Base-by-base conservation (phyloP, 768 basidiomycete species). In the Dacryopinax primogenitus region DNA sequence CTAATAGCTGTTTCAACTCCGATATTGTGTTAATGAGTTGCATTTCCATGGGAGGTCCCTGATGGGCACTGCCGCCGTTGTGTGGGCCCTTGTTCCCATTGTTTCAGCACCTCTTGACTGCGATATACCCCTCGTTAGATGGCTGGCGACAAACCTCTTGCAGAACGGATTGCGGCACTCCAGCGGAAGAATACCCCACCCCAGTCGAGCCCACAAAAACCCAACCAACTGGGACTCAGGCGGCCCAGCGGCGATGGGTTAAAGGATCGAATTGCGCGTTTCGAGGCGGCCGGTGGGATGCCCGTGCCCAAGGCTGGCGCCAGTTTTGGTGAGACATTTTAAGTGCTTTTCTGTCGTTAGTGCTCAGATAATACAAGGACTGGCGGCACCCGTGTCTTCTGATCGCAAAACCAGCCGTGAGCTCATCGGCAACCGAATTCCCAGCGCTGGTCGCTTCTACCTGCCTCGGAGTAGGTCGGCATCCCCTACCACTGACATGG, bases 391-490 rank as follows among this genome's bases (percentile, higher is more conserved):
- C 7, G 13, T 58, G 4, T 4, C 51, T 18, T 15, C 26, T 15
- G 51, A 58, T 58, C 51, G 51, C 26, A 58, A 58, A 30, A 30
- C 32, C 6, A 58, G 51, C 51, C 26, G 51, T 7, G 51, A 30
- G 51, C 51, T 58, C 3, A 58, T 58, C 51, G 51, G 51, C 51
- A 58, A 58, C 26, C 51, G 51, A 3, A 58, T 58, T 28, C 51
- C 51, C 11, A 58, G 51, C 51, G 51, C 51, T 58, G 30, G 51
- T 30, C 51, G 51, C 21, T 58, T 28, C 18, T 58, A 58, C 51
- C 26, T 32, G 9, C 26, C 23, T 26, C 51, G 51, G 15, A 58
- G 51, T 58, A 58, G 51, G 32, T 58, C 51, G 9, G 51, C 51
- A 26, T 58, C 51, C 18, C 51, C 51, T 11, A 58, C 51, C 26